phyloP scores from a whole-genome alignment of 2,329 filamentous ascomycete genomes.

The Cytospora chrysosperma region DNA sequence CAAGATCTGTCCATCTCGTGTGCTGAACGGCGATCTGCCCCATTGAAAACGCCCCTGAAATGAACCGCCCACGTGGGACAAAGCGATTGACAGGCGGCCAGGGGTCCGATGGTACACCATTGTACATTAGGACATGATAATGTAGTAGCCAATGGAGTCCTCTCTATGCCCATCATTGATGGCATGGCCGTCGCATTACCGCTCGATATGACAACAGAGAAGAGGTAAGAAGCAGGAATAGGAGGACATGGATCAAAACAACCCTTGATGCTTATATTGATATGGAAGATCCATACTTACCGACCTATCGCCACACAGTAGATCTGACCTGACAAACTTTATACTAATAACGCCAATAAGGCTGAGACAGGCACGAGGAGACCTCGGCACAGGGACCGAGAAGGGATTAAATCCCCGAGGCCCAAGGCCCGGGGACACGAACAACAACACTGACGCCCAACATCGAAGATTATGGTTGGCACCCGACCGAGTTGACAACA shows the following conservation, averaged over 20 bases:
- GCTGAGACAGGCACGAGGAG: conserved; percentile 21
- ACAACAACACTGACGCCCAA: not conserved
- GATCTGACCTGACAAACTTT: not conserved
- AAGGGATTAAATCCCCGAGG: no score
- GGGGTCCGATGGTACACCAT: not conserved
- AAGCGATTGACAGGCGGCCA: not conserved
- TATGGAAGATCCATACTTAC: no score
- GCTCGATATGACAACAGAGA: not conserved
- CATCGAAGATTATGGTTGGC: not conserved
- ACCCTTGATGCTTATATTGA: no score
- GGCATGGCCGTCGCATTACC: not conserved
- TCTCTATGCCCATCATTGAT: not conserved
- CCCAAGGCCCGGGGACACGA: not conserved
- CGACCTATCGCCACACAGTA: not conserved
- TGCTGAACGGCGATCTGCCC: conserved; percentile 2
- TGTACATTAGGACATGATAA: not conserved
- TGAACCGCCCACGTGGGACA: not conserved
- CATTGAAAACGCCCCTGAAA: conserved; percentile 6
- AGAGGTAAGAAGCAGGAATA: no score
- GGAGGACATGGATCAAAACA: no score
- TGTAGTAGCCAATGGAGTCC: not conserved
- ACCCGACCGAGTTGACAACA: not conserved
- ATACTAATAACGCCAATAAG: no score
- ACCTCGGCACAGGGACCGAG: not conserved
- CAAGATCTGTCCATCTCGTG: conserved; percentile 7